Base-by-base conservation (phyloP, 495 filamentous ascomycete genomes). In the Aspergillus affinis region DNA sequence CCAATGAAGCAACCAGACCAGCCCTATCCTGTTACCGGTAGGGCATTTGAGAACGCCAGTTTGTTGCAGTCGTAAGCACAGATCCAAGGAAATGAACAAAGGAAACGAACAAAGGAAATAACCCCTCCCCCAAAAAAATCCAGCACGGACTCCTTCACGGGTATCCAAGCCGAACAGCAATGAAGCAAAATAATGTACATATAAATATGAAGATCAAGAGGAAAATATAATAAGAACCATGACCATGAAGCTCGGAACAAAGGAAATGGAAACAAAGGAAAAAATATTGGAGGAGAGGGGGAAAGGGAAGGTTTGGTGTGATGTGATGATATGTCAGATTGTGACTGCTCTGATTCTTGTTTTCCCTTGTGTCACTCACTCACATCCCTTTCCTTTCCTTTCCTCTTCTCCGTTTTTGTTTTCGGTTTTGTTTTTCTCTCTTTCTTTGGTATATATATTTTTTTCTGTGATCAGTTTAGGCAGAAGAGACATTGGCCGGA, bases 401-500 rank as follows among this genome's bases (percentile, higher is more conserved):
- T 32, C 30, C 23, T 26, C 4, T 26, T 26, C 4, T 26, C 3
- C 29, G 3, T 7, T 8, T 32, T 32, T 32, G 29, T 7, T 7
- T 8, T 32, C 8, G 3, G 29, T 7, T 32, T 32, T 32, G 6
- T 32, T 10, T 32, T 32, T 10, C 10, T 32, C 8, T 32, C 29
- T 32, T 32, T 10, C 29, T 32, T 32, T 32, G n/a, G n/a, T n/a
- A n/a, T n/a, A n/a, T n/a, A n/a, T n/a, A n/a, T 44, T 45, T 27
- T 47, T 51, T 53, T 52, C 21, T 21, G 48, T 20, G 36, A 26
- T 23, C 18, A 47, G 45, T 20, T 55, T 63, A 77, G 52, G 69
- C 72, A 0, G 68, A 26, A 26, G 23, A 61, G 55, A 75, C 64
- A 60, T 72, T 69, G 52, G 70, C 66, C 15, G 65, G 73, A 12